Evolutionary conservation across 148 eudicot species (phyloP).

Genomic region (Rhododendron kiyosumense): DNA sequence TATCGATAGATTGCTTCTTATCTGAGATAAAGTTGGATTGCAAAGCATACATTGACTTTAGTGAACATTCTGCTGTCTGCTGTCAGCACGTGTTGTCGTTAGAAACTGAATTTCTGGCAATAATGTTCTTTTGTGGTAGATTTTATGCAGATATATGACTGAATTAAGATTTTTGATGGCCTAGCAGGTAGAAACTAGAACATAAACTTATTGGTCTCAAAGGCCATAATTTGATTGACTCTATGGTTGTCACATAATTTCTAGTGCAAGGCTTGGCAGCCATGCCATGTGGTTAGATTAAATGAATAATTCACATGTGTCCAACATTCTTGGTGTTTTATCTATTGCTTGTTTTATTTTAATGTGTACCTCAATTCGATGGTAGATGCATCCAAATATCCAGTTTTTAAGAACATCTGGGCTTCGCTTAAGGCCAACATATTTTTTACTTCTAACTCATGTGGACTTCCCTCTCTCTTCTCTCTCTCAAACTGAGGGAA

Average conservation of each 20-base stretch:
- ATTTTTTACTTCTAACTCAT: background rate
- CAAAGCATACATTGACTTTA: background rate
- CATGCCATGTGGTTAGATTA: background rate
- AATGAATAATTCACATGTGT: background rate
- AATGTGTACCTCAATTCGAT: background rate
- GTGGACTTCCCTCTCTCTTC: background rate
- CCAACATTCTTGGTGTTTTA: background rate
- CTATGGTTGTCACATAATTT: background rate
- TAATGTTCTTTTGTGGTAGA: background rate
- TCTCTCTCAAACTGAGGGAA: background rate
- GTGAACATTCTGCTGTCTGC: background rate
- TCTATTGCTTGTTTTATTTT: background rate
- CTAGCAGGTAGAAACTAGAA: background rate
- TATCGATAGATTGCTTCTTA: background rate
- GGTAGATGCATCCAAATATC: background rate
- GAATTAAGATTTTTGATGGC: background rate
- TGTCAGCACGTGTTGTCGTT: background rate
- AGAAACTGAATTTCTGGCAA: background rate
- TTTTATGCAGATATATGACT: background rate
- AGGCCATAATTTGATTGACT: background rate
- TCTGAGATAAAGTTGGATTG: constrained; percentile 1
- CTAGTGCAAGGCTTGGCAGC: background rate
- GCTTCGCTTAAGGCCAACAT: background rate
- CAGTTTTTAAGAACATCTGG: background rate
- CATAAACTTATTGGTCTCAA: background rate